Percentiles rank a stretch among this genome's conserved stretches.
Evolutionary conservation across 108 stramenopile species (phyloP).

Genomic region (Halocafeteria seosinensis): DNA sequence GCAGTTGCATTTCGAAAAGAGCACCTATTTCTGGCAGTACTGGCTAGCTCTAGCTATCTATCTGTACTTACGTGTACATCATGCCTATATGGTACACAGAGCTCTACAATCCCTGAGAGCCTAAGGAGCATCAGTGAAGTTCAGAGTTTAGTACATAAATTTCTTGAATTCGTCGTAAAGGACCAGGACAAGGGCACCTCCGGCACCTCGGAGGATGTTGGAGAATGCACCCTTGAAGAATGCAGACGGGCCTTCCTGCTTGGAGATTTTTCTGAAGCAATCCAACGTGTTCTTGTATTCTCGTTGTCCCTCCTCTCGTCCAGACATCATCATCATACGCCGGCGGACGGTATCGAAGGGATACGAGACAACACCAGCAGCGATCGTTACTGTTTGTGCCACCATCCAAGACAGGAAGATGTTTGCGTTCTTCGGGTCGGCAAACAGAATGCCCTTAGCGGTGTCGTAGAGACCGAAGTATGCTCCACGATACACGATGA

Average conservation of each 20-base stretch:
- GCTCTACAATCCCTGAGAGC: no score
- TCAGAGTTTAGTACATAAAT: no score
- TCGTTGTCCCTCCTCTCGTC: no score
- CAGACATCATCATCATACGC: not conserved
- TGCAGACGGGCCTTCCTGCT: constrained; percentile 45
- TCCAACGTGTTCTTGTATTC: constrained; percentile 94
- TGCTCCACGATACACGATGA: not conserved
- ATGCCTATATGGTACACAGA: no score
- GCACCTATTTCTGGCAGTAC: no score
- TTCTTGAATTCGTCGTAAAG: no score
- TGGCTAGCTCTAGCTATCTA: no score
- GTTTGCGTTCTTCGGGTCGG: not conserved
- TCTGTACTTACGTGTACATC: no score
- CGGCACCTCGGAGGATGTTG: no score
- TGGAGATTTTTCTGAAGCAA: constrained; percentile 60
- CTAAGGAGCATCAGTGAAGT: no score
- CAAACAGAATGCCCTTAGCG: not conserved
- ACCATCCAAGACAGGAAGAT: not conserved
- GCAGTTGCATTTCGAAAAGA: no score
- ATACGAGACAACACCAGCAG: not conserved
- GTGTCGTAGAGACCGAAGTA: not conserved
- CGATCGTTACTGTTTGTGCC: not conserved
- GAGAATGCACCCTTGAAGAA: constrained; percentile 10
- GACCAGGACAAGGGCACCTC: no score
- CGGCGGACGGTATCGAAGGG: not conserved